Conservation (phyloP, 768 basidiomycete species). For the Trametes coccinea region DNA sequence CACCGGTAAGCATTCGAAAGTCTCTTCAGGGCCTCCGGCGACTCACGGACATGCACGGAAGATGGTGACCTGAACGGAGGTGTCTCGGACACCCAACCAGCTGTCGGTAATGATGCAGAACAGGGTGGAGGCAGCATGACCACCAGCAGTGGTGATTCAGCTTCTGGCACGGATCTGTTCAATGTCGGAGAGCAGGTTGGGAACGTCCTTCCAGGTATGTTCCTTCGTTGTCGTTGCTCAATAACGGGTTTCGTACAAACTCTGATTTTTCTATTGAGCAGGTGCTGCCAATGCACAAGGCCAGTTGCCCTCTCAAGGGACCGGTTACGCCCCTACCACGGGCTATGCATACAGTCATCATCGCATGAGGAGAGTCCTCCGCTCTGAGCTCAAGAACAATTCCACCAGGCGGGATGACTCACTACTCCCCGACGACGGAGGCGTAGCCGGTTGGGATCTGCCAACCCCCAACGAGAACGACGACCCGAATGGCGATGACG, state of each 20-base stretch:
- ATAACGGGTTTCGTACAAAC: too few species aligned
- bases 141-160: conserved; percentile 2
- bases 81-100: conserved; percentile 7
- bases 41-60: not conserved
- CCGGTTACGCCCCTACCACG: not conserved
- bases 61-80: conserved; percentile 6
- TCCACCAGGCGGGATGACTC: not conserved
- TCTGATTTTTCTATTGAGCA: not conserved
- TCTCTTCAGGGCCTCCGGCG: too few species aligned
- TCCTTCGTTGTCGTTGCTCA: too few species aligned
- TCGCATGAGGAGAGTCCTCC: conserved; percentile 3
- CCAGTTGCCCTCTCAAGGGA: not conserved
- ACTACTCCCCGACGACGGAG: not conserved
- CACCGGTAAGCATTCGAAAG: not conserved
- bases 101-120: conserved; percentile 11
- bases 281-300: not conserved
- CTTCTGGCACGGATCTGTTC: not conserved
- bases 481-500: not conserved
- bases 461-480: not conserved
- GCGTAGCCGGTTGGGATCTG: not conserved
- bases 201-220: not conserved
- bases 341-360: not conserved
- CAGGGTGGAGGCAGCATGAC: conserved; percentile 2
- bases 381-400: not conserved
- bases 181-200: not conserved